phyloP scores from a whole-genome alignment of 2,329 filamentous ascomycete species.

The Monosporascus sp. region DNA sequence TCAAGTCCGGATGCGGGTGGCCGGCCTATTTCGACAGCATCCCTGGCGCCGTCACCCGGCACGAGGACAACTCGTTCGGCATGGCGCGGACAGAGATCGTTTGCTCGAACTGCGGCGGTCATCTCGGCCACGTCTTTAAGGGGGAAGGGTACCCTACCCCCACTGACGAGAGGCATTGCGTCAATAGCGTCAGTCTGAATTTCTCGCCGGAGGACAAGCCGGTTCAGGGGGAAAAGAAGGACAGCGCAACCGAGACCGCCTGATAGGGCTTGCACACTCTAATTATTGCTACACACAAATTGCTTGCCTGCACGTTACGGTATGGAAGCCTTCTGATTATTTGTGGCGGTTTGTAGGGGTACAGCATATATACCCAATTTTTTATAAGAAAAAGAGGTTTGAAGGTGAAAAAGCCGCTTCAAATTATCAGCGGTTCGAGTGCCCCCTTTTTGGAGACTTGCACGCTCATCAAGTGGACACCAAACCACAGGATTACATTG shows the following conservation, averaged over 20 bases:
- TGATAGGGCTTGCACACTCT: too few species aligned
- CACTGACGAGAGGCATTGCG: conserved; percentile 94
- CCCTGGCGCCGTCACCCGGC: conserved; percentile 80
- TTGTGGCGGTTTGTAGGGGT: too few species aligned
- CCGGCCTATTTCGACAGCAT: conserved; percentile 96
- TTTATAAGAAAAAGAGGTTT: too few species aligned
- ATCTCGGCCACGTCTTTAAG: conserved; percentile 88
- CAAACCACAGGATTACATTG: too few species aligned
- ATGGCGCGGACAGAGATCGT: conserved; percentile 91
- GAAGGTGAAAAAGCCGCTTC: too few species aligned
- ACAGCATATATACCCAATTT: too few species aligned
- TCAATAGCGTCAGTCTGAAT: conserved; percentile 86
- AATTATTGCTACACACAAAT: too few species aligned
- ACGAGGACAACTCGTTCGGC: conserved; percentile 70
- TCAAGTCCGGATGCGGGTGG: conserved; percentile 95
- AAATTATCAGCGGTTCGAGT: too few species aligned
- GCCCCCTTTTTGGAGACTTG: too few species aligned
- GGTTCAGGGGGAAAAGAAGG: conserved; percentile 32
- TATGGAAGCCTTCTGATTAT: too few species aligned
- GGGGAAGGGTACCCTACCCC: conserved; percentile 79
- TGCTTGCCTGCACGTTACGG: too few species aligned
- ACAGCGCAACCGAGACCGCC: conserved; percentile 9
- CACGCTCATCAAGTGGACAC: too few species aligned
- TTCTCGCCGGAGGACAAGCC: conserved; percentile 65
- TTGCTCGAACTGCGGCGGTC: conserved; percentile 89